Conservation (phyloP, 768 basidiomycete species). For the Boletus pseudo-olivaceus region DNA sequence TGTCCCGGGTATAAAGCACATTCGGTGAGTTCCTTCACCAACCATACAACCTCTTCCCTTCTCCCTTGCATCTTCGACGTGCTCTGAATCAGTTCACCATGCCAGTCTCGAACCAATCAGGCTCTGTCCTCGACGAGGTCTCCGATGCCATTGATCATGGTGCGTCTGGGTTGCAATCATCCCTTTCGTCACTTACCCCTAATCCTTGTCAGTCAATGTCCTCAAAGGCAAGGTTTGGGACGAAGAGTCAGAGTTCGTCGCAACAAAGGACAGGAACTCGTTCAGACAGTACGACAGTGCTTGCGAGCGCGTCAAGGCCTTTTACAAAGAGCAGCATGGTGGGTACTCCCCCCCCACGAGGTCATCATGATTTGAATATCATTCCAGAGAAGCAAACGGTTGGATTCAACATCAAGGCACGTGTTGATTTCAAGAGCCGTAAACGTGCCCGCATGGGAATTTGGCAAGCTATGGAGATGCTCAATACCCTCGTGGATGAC, state of each 20-base stretch:
- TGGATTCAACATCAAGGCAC: slow-evolving; percentile 75
- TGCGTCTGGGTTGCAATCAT: slow-evolving; percentile 19
- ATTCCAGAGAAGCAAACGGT: slow-evolving; percentile 79
- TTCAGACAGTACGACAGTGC: slow-evolving; percentile 76
- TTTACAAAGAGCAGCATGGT: slow-evolving; percentile 82
- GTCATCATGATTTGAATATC: neutral
- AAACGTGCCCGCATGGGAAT: slow-evolving; percentile 75
- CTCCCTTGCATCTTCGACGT: neutral
- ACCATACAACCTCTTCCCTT: slow-evolving; percentile 1
- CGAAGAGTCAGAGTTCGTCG: slow-evolving; percentile 54
- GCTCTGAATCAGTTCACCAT: slow-evolving; percentile 15
- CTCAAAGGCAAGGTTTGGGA: slow-evolving; percentile 62
- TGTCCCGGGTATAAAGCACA: slow-evolving; percentile 20
- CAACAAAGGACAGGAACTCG: slow-evolving; percentile 55
- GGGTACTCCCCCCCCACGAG: neutral
- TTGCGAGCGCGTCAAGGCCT: slow-evolving; percentile 72
- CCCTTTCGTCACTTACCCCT: neutral
- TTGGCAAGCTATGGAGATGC: slow-evolving; percentile 85
- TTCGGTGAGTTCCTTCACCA: neutral
- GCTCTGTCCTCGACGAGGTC: slow-evolving; percentile 36
- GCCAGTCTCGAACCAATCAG: slow-evolving; percentile 29
- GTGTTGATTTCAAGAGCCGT: slow-evolving; percentile 67
- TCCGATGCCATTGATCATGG: slow-evolving; percentile 51
- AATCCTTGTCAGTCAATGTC: slow-evolving; percentile 52
- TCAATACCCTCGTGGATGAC: slow-evolving; percentile 85